These are phyloP conservation scores for Cercospora sesami DNA, from an alignment of 2,329 filamentous ascomycete genomes.

Conservation along the genomic window DNA sequence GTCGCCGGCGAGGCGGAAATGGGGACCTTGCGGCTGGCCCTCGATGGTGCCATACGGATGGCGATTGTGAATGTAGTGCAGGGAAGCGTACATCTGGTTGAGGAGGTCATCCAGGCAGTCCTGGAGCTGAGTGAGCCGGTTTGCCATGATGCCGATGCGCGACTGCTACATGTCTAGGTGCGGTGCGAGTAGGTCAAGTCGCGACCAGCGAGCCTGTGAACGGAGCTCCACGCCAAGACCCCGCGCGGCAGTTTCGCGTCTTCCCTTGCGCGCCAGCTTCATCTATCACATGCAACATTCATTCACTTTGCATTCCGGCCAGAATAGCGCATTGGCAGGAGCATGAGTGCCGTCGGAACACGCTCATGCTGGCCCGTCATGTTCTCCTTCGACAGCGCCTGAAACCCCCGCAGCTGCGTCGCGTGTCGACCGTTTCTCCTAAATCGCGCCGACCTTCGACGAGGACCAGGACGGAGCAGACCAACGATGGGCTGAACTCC, in stretches of 20 bases:
- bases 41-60: constrained; percentile 46
- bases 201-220: not conserved
- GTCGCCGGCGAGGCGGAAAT: constrained; percentile 18
- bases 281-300: constrained; percentile 3
- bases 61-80: constrained; percentile 47
- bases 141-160: constrained; percentile 42
- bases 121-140: constrained; percentile 79
- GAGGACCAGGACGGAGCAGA: not conserved
- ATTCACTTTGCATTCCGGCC: constrained; percentile 7
- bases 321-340: constrained; percentile 19
- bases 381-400: constrained; percentile 15
- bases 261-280: not conserved
- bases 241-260: constrained; percentile 5
- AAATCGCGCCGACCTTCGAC: constrained; percentile 3
- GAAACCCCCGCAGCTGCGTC: constrained; percentile 5
- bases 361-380: constrained; percentile 25
- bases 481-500: constrained; percentile 2
- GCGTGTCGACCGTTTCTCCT: constrained; percentile 7
- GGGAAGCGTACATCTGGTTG: constrained; percentile 50
- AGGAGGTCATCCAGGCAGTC: constrained; percentile 74
- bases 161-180: not conserved
- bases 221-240: constrained; percentile 4
- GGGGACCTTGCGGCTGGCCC: constrained; percentile 41
- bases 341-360: constrained; percentile 21
- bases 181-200: not conserved